Evolutionary conservation across 2,329 filamentous ascomycete genomes (phyloP).

Genomic region (Cercospora nicotianae): DNA sequence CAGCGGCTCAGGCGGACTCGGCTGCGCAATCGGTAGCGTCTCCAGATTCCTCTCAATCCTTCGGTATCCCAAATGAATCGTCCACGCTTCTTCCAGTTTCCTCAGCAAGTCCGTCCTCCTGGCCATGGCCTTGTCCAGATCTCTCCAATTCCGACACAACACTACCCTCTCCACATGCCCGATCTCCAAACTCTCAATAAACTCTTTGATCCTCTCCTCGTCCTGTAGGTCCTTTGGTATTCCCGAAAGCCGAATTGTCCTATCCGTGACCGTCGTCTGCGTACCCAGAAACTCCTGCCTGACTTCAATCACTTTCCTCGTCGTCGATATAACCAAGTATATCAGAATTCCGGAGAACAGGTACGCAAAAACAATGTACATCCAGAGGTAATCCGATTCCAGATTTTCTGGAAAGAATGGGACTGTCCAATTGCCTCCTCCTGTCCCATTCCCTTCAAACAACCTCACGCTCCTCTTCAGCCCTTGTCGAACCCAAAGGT

Average conservation of each 20-base stretch:
- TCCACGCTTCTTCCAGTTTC: constrained; percentile 81
- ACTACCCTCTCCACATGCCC: constrained; percentile 87
- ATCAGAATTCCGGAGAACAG: constrained; percentile 81
- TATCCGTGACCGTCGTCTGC: constrained; percentile 92
- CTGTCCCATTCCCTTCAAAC: constrained; percentile 10
- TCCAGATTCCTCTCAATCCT: constrained; percentile 51
- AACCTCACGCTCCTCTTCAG: constrained; percentile 23
- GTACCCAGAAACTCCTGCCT: constrained; percentile 89
- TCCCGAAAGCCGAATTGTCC: constrained; percentile 86
- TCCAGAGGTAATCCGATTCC: constrained; percentile 72
- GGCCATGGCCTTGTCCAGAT: constrained; percentile 72
- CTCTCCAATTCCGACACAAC: constrained; percentile 82
- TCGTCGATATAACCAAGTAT: constrained; percentile 80
- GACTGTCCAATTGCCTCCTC: constrained; percentile 14
- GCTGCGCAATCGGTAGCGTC: constrained; percentile 53
- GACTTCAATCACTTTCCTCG: constrained; percentile 78
- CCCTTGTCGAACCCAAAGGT: constrained; percentile 7
- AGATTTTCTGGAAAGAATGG: constrained; percentile 29
- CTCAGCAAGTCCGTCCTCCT: constrained; percentile 65
- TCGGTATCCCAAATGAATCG: constrained; percentile 66
- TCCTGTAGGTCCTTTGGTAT: constrained; percentile 77
- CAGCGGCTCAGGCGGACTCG: constrained; percentile 41
- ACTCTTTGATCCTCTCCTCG: constrained; percentile 78
- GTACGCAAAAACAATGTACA: constrained; percentile 92
- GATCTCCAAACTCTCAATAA: constrained; percentile 84